phyloP scores from a whole-genome alignment of 176 grass and related monocot species.

The Lolium rigidum region DNA sequence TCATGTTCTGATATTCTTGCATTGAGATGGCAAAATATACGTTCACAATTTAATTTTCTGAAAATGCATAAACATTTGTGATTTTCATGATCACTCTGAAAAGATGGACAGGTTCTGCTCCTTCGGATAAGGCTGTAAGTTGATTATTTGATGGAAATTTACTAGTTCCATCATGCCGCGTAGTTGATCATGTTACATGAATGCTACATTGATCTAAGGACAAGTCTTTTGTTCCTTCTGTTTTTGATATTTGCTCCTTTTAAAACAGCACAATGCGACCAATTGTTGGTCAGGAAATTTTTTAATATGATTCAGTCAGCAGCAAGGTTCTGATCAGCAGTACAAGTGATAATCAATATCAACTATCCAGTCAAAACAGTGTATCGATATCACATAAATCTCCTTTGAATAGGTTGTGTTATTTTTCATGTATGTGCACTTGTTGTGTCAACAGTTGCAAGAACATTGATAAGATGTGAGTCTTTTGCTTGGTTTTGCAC shows the following conservation, averaged over 20 bases:
- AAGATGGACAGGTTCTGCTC: too few relatives aligned
- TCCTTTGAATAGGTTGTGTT: background rate
- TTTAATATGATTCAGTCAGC: conserved; percentile 75
- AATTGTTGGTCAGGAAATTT: conserved; percentile 61
- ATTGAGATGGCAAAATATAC: too few relatives aligned
- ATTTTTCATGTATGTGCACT: background rate
- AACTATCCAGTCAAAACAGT: conserved; percentile 27
- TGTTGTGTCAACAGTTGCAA: background rate
- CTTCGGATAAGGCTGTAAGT: too few relatives aligned
- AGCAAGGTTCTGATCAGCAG: conserved; percentile 77
- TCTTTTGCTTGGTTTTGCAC: background rate
- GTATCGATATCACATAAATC: background rate
- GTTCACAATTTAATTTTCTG: too few relatives aligned
- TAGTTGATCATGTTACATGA: too few relatives aligned
- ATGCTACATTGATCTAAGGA: too few relatives aligned
- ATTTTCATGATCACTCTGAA: too few relatives aligned
- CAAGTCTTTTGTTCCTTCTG: background rate
- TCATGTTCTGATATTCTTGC: too few relatives aligned
- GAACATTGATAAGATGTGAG: too few relatives aligned
- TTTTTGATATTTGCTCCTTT: conserved; percentile 37
- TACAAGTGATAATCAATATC: conserved; percentile 76
- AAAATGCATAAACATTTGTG: too few relatives aligned
- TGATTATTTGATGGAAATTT: too few relatives aligned
- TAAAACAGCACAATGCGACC: conserved; percentile 41
- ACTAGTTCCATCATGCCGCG: too few relatives aligned